Evolutionary conservation across 2,329 filamentous ascomycete genomes (phyloP).

Genomic region (Chaetothyriales sp.): DNA sequence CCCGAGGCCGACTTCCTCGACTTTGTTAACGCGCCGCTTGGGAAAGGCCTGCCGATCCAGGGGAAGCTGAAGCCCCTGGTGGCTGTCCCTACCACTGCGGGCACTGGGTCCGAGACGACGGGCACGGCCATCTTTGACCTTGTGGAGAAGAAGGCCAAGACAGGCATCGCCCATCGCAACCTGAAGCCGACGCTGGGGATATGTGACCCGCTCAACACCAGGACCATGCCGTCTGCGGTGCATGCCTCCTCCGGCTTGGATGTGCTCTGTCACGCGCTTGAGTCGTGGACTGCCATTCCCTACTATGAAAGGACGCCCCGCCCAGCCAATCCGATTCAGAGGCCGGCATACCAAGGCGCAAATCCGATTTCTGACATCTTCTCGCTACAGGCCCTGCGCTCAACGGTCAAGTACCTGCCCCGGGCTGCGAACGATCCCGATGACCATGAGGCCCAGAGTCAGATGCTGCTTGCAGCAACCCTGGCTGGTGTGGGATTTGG

Average conservation of each 20-base stretch:
- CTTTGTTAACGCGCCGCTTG: constrained; percentile 91
- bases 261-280: constrained; percentile 85
- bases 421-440: constrained; percentile 75
- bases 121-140: constrained; percentile 97
- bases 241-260: constrained; percentile 85
- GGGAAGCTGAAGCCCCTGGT: constrained; percentile 59
- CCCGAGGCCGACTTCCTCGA: constrained; percentile 89
- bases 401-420: constrained; percentile 83
- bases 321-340: constrained; percentile 73
- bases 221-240: constrained; percentile 88
- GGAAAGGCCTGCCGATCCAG: constrained; percentile 63
- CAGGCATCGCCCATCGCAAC: constrained; percentile 85
- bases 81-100: constrained; percentile 71
- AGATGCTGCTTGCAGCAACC: constrained; percentile 92
- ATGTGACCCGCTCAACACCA: constrained; percentile 72
- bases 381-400: constrained; percentile 66
- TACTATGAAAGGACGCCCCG: constrained; percentile 73
- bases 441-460: constrained; percentile 77
- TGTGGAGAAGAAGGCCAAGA: constrained; percentile 78
- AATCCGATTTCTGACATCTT: constrained; percentile 98
- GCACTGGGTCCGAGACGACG: constrained; percentile 84
- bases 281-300: constrained; percentile 95
- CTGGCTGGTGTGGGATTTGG: constrained; percentile 92
- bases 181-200: constrained; percentile 92
- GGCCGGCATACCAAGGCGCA: constrained; percentile 89